Evolutionary conservation across 257 asterid genomes (phyloP).

Genomic region (Rauvolfia tetraphylla): DNA sequence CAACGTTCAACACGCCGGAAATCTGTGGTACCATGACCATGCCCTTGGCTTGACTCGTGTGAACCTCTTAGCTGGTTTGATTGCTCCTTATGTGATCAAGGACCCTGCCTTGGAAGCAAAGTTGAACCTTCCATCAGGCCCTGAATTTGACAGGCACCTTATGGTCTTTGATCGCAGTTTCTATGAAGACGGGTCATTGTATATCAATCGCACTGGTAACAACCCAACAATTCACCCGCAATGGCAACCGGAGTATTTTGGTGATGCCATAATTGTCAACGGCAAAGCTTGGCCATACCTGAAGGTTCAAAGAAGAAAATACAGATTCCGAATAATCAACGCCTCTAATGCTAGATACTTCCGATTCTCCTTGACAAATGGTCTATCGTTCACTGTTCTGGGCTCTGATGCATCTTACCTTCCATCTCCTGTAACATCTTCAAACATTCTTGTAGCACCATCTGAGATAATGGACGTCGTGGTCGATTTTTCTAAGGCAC

Average conservation of each 20-base stretch:
- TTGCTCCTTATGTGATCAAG: slow-evolving; percentile 13
- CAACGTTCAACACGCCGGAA: slow-evolving; percentile 12
- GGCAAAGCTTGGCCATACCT: slow-evolving; percentile 21
- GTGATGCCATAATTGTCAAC: slow-evolving; percentile 8
- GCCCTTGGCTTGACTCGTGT: slow-evolving; percentile 16
- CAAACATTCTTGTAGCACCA: slow-evolving; percentile 1
- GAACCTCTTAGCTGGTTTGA: slow-evolving; percentile 14
- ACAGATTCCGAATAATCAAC: slow-evolving; percentile 16
- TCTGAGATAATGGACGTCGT: slow-evolving; percentile 10
- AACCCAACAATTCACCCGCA: slow-evolving; percentile 19
- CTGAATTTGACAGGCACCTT: slow-evolving; percentile 15
- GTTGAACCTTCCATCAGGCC: slow-evolving; percentile 12
- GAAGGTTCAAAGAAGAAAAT: slow-evolving; percentile 14
- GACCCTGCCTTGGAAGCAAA: slow-evolving; percentile 1
- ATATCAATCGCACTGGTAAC: slow-evolving; percentile 5
- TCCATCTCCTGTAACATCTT: neutral
- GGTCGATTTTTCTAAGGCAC: slow-evolving; percentile 5
- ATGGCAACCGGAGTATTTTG: slow-evolving; percentile 17
- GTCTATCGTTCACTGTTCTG: neutral
- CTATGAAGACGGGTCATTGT: slow-evolving; percentile 6
- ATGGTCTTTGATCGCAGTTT: slow-evolving; percentile 19
- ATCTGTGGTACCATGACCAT: slow-evolving; percentile 18
- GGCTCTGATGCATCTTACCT: slow-evolving; percentile 19
- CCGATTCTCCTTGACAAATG: slow-evolving; percentile 4
- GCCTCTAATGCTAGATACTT: slow-evolving; percentile 15